Evolutionary conservation across 176 grass and related monocot species (phyloP).

Genomic region (Alloteropsis semialata): DNA sequence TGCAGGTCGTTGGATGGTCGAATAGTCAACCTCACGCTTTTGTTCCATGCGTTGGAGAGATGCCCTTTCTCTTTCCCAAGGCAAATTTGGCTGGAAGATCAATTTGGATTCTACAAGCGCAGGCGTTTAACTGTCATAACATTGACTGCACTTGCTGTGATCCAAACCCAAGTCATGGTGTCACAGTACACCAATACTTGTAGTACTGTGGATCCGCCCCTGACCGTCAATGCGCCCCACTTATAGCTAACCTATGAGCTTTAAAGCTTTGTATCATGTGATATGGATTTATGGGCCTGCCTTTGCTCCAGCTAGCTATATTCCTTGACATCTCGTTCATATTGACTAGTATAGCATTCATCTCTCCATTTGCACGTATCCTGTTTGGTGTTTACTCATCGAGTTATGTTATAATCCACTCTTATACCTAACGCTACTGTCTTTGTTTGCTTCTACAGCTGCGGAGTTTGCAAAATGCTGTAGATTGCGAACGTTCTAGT

Average conservation of each 20-base stretch:
- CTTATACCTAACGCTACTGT: not conserved
- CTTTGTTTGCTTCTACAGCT: conserved; percentile 51
- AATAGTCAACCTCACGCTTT: not conserved
- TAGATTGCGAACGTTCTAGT: conserved; percentile 38
- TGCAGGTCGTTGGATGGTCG: not conserved
- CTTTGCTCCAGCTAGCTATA: not conserved
- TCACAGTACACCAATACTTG: too few species aligned
- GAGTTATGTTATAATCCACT: not conserved
- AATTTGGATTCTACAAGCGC: not conserved
- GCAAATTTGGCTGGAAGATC: not conserved
- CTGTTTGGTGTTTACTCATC: not conserved
- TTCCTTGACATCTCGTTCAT: not conserved
- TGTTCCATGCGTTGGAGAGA: not conserved
- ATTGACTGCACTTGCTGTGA: not conserved
- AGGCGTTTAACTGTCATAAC: not conserved
- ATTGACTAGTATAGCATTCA: not conserved
- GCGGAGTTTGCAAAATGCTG: conserved; percentile 54
- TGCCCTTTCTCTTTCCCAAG: not conserved
- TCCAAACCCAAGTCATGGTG: too few species aligned
- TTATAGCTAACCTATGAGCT: not conserved
- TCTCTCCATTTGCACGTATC: not conserved
- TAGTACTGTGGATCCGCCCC: too few species aligned
- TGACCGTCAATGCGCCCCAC: not conserved
- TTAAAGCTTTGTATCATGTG: not conserved
- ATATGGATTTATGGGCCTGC: not conserved